Percentiles rank a stretch among this genome's conserved stretches.
phyloP scores from a whole-genome alignment of 148 eudicot species.

The Suaeda aralocaspica region DNA sequence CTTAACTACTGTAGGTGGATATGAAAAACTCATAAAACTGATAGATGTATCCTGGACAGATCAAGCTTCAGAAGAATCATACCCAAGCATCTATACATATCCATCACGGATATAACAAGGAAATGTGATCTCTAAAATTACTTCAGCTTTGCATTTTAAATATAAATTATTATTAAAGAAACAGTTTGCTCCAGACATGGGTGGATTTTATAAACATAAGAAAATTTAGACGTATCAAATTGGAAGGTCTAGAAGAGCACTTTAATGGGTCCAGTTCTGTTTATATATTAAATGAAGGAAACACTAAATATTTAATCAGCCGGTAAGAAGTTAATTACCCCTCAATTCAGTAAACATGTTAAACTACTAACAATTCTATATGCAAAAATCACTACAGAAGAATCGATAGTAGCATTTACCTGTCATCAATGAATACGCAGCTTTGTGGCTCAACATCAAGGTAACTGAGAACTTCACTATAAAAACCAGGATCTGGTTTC shows the following conservation, averaged over 20 bases:
- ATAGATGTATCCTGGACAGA: not conserved
- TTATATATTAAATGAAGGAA: not conserved
- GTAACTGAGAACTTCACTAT: constrained; percentile 50
- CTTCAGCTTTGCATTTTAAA: not conserved
- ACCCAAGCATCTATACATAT: not conserved
- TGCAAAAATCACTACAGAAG: not conserved
- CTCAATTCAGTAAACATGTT: not conserved
- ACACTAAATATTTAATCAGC: not conserved
- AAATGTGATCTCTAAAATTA: not conserved
- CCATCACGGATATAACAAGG: not conserved
- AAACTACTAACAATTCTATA: not conserved
- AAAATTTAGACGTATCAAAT: not conserved
- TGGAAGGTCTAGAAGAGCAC: not conserved
- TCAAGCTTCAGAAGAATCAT: not conserved
- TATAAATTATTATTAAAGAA: not conserved
- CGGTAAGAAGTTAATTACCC: too few species aligned
- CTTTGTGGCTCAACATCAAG: constrained; percentile 59
- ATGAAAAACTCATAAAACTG: not conserved
- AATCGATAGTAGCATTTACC: constrained; percentile 41
- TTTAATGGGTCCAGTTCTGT: not conserved
- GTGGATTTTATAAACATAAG: not conserved
- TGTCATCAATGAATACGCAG: constrained; percentile 86
- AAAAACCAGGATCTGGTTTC: constrained; percentile 74
- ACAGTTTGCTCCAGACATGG: not conserved
- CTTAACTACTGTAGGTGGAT: not conserved